Conservation (phyloP, 805 yeast genomes). For the Cyberlindnera euphorbiae region DNA sequence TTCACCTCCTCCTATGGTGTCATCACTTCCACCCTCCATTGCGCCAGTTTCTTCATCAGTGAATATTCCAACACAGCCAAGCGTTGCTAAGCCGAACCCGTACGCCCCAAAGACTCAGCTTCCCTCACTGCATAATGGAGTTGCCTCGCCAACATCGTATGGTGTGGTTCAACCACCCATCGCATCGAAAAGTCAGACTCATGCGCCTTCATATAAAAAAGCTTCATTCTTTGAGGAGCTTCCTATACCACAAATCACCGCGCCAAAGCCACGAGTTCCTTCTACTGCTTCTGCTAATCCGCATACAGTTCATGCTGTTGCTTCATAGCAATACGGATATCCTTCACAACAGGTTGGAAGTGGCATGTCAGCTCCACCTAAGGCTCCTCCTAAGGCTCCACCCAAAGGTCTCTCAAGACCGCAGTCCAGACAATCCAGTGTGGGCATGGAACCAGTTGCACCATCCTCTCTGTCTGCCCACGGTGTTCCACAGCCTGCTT, state of each 20-base stretch:
- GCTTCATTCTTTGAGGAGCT: constrained; percentile 54
- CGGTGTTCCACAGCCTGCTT: no score
- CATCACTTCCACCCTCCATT: not conserved
- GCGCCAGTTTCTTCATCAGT: not conserved
- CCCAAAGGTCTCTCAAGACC: constrained; percentile 8
- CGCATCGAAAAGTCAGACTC: no score
- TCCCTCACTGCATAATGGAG: no score
- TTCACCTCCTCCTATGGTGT: not conserved
- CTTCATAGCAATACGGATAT: no score
- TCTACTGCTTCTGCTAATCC: constrained; percentile 7
- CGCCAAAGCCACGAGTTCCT: constrained; percentile 5
- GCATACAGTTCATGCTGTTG: no score
- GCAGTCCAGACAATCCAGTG: constrained; percentile 2
- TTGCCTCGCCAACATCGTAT: no score
- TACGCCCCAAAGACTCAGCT: constrained; percentile 2
- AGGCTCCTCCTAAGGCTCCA: constrained; percentile 6
- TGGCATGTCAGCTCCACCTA: not conserved
- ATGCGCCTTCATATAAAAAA: constrained; percentile 28
- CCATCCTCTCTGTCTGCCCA: no score
- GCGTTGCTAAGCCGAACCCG: not conserved
- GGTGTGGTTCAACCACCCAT: no score
- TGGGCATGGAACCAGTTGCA: no score
- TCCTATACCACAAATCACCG: constrained; percentile 35
- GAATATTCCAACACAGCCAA: not conserved
- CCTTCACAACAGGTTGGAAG: not conserved